Conservation (phyloP, 2,329 filamentous ascomycete genomes). For the Didymella arachidicola region DNA sequence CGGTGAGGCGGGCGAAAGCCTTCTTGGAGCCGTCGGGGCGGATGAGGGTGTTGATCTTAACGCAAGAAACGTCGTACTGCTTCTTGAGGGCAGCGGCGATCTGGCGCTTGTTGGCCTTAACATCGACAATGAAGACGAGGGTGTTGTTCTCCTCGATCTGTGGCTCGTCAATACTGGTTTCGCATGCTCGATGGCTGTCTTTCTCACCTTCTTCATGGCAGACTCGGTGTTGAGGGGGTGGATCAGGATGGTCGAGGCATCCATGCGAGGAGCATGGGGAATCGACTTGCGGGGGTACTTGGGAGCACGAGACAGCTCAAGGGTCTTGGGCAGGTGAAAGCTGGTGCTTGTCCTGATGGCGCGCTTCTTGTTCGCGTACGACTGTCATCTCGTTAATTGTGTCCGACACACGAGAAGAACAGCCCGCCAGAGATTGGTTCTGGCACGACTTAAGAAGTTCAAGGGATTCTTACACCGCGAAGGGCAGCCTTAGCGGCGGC, state of each 20-base stretch:
- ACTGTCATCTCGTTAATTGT: constrained; percentile 59
- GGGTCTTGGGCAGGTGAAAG: constrained; percentile 98
- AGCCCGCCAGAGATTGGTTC: constrained; percentile 62
- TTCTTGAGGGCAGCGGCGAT: constrained; percentile 99
- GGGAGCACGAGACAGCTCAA: constrained; percentile 85
- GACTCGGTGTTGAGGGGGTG: constrained; percentile 99
- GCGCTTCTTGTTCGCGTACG: constrained; percentile 82
- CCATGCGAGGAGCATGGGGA: constrained; percentile 86
- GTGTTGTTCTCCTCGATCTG: constrained; percentile 99
- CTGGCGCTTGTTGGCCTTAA: constrained; percentile 96
- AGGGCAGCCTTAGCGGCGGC: constrained; percentile 95
- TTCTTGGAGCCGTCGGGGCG: constrained; percentile 98
- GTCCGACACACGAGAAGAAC: constrained; percentile 52
- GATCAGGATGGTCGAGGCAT: constrained; percentile 97
- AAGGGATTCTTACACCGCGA: constrained; percentile 77
- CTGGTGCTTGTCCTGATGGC: constrained; percentile 91
- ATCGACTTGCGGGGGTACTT: constrained; percentile 98
- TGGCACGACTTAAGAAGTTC: constrained; percentile 58
- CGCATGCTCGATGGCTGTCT: not conserved
- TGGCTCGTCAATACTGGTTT: not conserved
- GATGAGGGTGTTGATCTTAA: constrained; percentile 99
- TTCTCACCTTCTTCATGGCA: constrained; percentile 87
- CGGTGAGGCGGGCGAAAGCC: constrained; percentile 93
- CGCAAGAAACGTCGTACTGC: constrained; percentile 96
- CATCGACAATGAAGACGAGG: constrained; percentile 94